These are phyloP conservation scores for Penicillium sp. DNA, from an alignment of 2,329 filamentous ascomycete species.

Conservation along the genomic window DNA sequence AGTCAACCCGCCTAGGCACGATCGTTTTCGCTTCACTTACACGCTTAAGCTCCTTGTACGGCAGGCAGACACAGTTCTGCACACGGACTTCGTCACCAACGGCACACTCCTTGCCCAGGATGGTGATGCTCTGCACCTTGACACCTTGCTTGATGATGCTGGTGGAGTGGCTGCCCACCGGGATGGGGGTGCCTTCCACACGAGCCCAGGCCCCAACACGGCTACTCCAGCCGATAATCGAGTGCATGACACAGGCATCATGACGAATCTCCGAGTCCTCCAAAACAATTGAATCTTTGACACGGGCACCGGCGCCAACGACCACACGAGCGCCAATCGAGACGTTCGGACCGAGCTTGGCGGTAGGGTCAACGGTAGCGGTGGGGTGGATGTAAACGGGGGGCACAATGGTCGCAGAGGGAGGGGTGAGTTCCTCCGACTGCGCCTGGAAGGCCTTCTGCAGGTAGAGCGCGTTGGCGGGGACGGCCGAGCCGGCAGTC, in stretches of 20 bases:
- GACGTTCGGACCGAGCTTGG: slow-evolving; percentile 94
- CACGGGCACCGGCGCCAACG: slow-evolving; percentile 77
- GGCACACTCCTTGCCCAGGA: slow-evolving; percentile 89
- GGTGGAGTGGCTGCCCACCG: slow-evolving; percentile 80
- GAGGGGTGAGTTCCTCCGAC: slow-evolving; percentile 72
- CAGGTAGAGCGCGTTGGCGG: slow-evolving; percentile 92
- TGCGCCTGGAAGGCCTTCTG: slow-evolving; percentile 84
- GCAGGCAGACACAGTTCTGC: slow-evolving; percentile 96
- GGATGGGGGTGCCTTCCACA: slow-evolving; percentile 89
- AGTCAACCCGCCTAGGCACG: too few species aligned
- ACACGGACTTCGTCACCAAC: slow-evolving; percentile 93
- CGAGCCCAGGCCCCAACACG: slow-evolving; percentile 96
- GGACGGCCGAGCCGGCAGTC: slow-evolving; percentile 93
- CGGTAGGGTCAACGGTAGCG: slow-evolving; percentile 83
- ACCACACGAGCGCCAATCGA: slow-evolving; percentile 85
- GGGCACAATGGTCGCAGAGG: slow-evolving; percentile 79
- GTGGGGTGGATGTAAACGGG: slow-evolving; percentile 94
- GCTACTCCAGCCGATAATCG: slow-evolving; percentile 95
- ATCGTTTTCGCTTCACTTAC: slow-evolving; percentile 48
- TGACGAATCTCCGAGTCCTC: slow-evolving; percentile 96
- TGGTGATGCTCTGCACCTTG: slow-evolving; percentile 98
- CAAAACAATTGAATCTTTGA: slow-evolving; percentile 94
- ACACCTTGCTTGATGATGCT: slow-evolving; percentile 96
- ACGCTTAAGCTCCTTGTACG: slow-evolving; percentile 96
- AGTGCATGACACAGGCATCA: slow-evolving; percentile 90